Base-by-base conservation (phyloP, 2,329 filamentous ascomycete species). In the Colletotrichum coccodes region DNA sequence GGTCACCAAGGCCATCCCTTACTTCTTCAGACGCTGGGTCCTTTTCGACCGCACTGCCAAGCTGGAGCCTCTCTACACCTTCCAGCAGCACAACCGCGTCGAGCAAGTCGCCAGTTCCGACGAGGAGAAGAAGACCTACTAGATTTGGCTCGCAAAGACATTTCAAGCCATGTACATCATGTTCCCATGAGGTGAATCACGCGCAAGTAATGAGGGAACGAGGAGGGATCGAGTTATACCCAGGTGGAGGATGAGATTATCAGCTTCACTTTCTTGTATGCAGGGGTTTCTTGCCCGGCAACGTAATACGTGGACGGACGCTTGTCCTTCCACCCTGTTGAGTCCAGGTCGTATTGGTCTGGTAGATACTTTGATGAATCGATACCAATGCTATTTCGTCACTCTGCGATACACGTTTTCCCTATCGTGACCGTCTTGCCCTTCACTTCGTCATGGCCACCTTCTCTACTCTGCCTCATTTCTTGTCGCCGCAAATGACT, bases 41-140 rank as follows among this genome's bases (percentile, higher is more conserved):
- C 60, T 80, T 3, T 75, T 74, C 28, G 69, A 73, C 50, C 72
- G 70, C 32, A 71, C 77, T 18, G 82, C 76, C 4, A 74, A 74
- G 26, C 74, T 84, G 40, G 76, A 82, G 70, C 83, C 82, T 8
- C 74, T 84, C n/a, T 84, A 84, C 72, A 71, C 78, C n/a, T 79
- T 81, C 46, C 76, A 81, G 28, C 46, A 66, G 57, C 21, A 47
- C 26, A 42, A 57, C 49, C 64, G 62, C 16, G 40, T 44, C 26
- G 70, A 67, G 23, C 56, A 50, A 3, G 32, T 34, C 8, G 36
- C 18, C 9, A 63, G 62, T 21, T 71, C 70, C 34, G 70, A 71
- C 30, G 47, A 44, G 14, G 67, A 71, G 47, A 71, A 67, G 58
- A 71, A 67, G 58, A 44, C 36, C n/a, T 65, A 47, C 26, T 62